Base-by-base conservation (phyloP, 192 early-diverging fungal genomes). In the Coemansia sp. region DNA sequence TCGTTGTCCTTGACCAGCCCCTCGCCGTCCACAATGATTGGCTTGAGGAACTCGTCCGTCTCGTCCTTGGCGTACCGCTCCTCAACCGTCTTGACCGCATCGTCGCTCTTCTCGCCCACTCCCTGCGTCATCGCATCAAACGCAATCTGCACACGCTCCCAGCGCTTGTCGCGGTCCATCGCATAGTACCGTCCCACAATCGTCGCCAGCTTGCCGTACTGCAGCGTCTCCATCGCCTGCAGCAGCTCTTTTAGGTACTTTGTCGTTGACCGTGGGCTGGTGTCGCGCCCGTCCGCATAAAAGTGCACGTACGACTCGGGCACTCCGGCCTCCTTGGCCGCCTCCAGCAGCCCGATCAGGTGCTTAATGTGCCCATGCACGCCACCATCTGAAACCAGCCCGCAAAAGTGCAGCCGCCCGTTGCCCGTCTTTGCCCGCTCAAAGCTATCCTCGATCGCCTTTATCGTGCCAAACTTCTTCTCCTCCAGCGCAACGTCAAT, bases 91-190 rank as follows among this genome's bases (percentile, higher is more conserved):
- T 72, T 59, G 39, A 93, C 47, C 21, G 74, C 27, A 21, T 76
- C 73, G 65, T 91, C 88, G 17, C 81, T 62, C 74, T 87, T 86
- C 70, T 94, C 93, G 72, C 97, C 89, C 59, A 76, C 71, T 45
- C 86, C 91, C 67, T 85, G 79, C 32, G 91, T 89, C 70, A 98
- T 79, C 38, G 85, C 94, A 53, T 99, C 95, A 68, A 95, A 90
- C 35, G 98, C 98, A 39, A 94, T 79, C 86, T 96, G 88, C 53
- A 98, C 73, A 56, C 98, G 88, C 86, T 99, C 98, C 98, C 98
- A 99, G 62, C 98, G 90, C 89, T 99, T 99, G 82, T 99, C 98
- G 76, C 98, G 92, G 79, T 99, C 98, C 98, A 99, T 99, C 59
- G 96, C 96, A 75, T 97, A 99, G 88, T 99, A 99, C 52, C 98